Conservation (phyloP, 768 basidiomycete species). For the Tulasnella sp. region DNA sequence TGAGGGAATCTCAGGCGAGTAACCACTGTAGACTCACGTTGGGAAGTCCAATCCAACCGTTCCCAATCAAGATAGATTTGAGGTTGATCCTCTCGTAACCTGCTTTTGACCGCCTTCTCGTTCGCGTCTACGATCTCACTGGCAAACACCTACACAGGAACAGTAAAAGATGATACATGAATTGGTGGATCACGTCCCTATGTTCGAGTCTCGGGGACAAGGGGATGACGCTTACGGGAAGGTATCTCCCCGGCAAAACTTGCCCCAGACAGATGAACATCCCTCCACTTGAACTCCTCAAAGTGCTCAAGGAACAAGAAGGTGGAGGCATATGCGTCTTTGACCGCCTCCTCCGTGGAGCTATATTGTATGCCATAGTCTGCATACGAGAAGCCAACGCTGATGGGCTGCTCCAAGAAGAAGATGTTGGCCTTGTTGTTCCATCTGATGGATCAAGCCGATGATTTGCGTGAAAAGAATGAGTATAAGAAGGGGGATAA, state of each 20-base stretch:
- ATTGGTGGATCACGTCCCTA: too few species aligned
- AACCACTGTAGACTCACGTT: conserved; percentile 29
- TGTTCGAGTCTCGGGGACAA: too few species aligned
- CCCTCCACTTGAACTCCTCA: conserved; percentile 52
- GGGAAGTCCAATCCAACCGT: conserved; percentile 50
- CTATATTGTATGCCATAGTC: conserved; percentile 51
- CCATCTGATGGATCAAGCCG: conserved; percentile 20
- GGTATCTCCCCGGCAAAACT: conserved; percentile 64
- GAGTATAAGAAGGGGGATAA: neutral
- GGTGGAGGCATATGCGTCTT: conserved; percentile 63
- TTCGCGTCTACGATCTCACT: conserved; percentile 70
- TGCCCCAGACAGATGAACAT: conserved; percentile 62
- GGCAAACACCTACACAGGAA: conserved; percentile 43
- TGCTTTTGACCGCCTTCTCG: conserved; percentile 34
- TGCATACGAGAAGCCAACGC: conserved; percentile 62
- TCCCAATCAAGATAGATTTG: conserved; percentile 57
- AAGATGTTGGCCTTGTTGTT: conserved; percentile 31
- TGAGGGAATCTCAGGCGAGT: neutral
- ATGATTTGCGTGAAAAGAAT: neutral
- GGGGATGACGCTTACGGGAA: conserved; percentile 35
- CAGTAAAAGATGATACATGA: neutral
- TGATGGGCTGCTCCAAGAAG: conserved; percentile 56
- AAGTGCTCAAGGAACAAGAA: conserved; percentile 74
- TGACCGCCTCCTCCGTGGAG: conserved; percentile 71
- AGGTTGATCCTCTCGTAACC: conserved; percentile 51